Base-by-base conservation (phyloP, 306 rosid genomes). In the Echinosophora koreensis region DNA sequence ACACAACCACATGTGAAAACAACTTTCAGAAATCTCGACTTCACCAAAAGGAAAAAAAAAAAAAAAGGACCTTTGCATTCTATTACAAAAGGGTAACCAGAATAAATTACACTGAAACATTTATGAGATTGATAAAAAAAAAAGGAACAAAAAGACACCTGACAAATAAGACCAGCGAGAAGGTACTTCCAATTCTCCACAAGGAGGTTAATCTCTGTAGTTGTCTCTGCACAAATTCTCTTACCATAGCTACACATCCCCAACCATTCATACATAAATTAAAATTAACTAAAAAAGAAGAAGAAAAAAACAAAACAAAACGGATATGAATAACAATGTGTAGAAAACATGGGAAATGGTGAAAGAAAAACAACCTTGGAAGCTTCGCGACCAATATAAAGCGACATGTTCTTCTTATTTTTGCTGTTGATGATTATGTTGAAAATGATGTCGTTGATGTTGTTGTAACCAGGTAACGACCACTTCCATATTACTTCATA, bases 361-460 rank as follows among this genome's bases (percentile, higher is more conserved):
- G 14, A 77, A 77, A 34, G 18, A n/a, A 52, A 30, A 39, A 3
- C 61, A 75, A 83, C 98, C 99, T 96, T 96, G 28, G 99, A 92
- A 63, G 98, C 84, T 87, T 96, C 98, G 84, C 96, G 99, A 81
- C 97, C 91, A 88, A 96, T 87, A 90, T 92, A 96, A 86, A 89
- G 81, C 77, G 96, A 80, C 97, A 92, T 92, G 84, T 83, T 92
- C 35, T 80, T 74, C 64, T 79, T 54, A 55, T 66, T 63, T 32
- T 42, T 51, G 6, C 30, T 35, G 71, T 13, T 44, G 46, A 5
- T 13, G 11, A 13, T 22, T 22, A 22, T 13, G 42, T 2, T 69
- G 38, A 2, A 28, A 32, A 7, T 50, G 77, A 6, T 66, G 74
- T 52, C 30, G 59, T 18, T 71, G 49, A 39, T 54, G 71, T 34